These are phyloP conservation scores for Penicillium ochrochloron DNA, from an alignment of 495 filamentous ascomycete species.

Conservation along the genomic window DNA sequence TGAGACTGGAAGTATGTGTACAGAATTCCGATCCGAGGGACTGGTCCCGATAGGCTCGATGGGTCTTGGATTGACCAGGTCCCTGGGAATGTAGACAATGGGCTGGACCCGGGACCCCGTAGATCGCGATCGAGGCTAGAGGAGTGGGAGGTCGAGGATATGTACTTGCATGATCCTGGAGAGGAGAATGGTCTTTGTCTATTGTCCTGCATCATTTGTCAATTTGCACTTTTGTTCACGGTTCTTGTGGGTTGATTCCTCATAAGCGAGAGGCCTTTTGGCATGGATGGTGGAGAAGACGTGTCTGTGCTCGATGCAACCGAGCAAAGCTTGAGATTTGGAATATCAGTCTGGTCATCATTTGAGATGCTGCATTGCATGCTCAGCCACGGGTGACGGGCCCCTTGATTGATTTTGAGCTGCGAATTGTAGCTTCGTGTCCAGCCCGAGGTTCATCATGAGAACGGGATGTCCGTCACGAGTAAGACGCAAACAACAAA, in stretches of 20 bases:
- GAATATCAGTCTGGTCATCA: background rate
- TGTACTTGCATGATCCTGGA: background rate
- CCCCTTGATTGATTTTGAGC: background rate
- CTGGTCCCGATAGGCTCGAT: slow-evolving; percentile 4
- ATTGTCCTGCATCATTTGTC: slow-evolving; percentile 18
- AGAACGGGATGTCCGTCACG: background rate
- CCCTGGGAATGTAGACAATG: slow-evolving; percentile 2
- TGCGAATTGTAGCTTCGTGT: background rate
- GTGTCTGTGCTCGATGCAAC: slow-evolving; percentile 11
- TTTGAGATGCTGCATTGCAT: background rate
- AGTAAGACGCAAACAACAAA: background rate
- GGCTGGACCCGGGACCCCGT: background rate
- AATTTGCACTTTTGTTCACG: background rate
- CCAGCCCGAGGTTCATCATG: background rate
- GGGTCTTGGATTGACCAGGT: slow-evolving; percentile 4
- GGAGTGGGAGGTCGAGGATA: background rate
- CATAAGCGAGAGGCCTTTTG: slow-evolving; percentile 1
- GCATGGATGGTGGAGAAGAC: slow-evolving; percentile 7
- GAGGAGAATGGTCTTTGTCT: background rate
- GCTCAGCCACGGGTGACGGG: background rate
- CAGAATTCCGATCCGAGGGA: background rate
- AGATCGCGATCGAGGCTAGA: slow-evolving; percentile 4
- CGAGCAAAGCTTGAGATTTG: background rate
- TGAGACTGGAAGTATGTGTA: background rate
- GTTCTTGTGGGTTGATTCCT: slow-evolving; percentile 6